These are phyloP conservation scores for Clarireedia hainanense DNA, from an alignment of 2,329 filamentous ascomycete genomes.

Conservation along the genomic window DNA sequence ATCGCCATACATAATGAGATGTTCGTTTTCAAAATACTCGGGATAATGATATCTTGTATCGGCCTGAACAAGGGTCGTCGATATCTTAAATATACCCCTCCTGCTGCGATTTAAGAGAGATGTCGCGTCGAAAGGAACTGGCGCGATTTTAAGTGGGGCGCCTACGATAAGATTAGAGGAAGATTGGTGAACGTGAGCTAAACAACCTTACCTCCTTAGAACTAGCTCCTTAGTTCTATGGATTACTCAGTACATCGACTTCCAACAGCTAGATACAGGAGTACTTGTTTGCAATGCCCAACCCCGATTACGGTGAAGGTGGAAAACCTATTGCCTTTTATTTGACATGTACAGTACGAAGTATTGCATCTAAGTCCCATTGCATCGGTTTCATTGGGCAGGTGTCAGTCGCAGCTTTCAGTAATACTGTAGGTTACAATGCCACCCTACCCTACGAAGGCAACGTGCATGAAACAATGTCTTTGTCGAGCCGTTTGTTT, in stretches of 20 bases:
- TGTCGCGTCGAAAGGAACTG: neutral
- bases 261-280: too few species aligned
- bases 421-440: neutral
- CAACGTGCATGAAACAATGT: constrained; percentile 18
- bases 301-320: too few species aligned
- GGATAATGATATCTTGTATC: too few species aligned
- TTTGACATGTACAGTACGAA: too few species aligned
- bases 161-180: neutral
- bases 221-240: too few species aligned
- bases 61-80: too few species aligned
- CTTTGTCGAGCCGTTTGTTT: constrained; percentile 6
- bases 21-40: too few species aligned
- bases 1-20: constrained; percentile 57
- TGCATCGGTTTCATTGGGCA: neutral
- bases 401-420: neutral
- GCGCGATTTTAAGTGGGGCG: neutral
- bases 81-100: neutral
- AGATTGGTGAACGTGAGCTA: neutral
- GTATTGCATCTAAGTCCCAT: too few species aligned
- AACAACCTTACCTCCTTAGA: neutral
- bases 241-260: too few species aligned
- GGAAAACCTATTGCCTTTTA: too few species aligned
- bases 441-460: constrained; percentile 1
- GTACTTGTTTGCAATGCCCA: too few species aligned
- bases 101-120: neutral